These are phyloP conservation scores for Camellia lanceoleosa DNA, from an alignment of 148 eudicot species.

Conservation along the genomic window DNA sequence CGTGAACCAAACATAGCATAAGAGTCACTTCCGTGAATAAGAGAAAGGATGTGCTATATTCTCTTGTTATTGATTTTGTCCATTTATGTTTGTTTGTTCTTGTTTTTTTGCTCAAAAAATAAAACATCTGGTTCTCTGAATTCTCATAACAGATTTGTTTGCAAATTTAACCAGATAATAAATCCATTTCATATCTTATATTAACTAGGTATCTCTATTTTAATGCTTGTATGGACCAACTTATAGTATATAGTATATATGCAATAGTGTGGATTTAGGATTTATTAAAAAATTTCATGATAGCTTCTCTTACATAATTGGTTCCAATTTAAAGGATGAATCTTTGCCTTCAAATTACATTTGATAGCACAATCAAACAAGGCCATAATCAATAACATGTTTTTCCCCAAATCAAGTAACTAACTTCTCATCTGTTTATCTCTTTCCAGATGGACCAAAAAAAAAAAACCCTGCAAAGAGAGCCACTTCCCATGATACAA, in stretches of 20 bases:
- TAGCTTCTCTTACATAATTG: background rate
- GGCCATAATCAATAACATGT: background rate
- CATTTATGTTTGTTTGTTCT: background rate
- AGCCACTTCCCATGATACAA: background rate
- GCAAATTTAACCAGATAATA: background rate
- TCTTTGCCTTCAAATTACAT: constrained; percentile 7
- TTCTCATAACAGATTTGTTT: background rate
- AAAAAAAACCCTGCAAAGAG: background rate
- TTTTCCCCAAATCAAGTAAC: background rate
- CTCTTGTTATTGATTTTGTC: background rate
- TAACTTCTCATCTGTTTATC: background rate
- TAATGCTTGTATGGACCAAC: background rate
- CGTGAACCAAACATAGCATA: no score
- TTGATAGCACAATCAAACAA: background rate
- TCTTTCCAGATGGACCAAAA: background rate
- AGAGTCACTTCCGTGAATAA: background rate
- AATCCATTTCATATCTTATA: background rate
- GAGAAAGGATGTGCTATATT: background rate
- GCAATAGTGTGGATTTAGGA: background rate
- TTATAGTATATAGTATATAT: background rate
- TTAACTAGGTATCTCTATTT: background rate
- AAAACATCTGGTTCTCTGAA: background rate
- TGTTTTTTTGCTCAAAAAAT: background rate
- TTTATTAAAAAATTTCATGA: background rate
- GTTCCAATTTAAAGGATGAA: background rate